phyloP scores from a whole-genome alignment of 2,329 filamentous ascomycete species.

The Pochonia chlamydosporia region DNA sequence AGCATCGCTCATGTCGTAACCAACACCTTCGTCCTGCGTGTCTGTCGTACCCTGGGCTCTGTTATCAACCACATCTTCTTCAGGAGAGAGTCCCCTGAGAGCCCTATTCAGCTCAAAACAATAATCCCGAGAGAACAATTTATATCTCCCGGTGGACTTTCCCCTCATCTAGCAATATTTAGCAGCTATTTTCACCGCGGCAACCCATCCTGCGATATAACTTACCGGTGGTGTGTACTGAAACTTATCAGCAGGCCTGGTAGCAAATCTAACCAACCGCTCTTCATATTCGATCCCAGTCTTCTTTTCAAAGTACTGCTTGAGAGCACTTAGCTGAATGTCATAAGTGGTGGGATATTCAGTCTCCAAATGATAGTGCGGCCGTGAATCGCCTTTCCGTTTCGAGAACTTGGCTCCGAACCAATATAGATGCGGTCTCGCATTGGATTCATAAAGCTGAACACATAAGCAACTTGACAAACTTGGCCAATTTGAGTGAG shows the following conservation, averaged over 20 bases:
- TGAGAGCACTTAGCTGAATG: constrained; percentile 45
- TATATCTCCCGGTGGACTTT: constrained; percentile 30
- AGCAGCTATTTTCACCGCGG: not conserved
- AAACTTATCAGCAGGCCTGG: constrained; percentile 27
- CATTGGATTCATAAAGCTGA: constrained; percentile 65
- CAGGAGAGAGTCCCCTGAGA: constrained; percentile 17
- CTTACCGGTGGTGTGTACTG: constrained; percentile 43
- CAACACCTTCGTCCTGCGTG: not conserved
- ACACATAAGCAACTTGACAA: not conserved
- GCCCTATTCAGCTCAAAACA: constrained; percentile 28
- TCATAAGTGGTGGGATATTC: constrained; percentile 31
- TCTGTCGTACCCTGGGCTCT: not conserved
- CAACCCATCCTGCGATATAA: not conserved
- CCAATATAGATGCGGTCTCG: constrained; percentile 54
- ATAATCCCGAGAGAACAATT: constrained; percentile 25
- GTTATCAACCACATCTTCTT: not conserved
- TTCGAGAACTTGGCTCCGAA: constrained; percentile 48
- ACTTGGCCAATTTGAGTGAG: not conserved
- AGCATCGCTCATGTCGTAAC: too few species aligned
- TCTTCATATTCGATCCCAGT: constrained; percentile 57
- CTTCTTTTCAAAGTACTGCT: constrained; percentile 50
- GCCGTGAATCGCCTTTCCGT: constrained; percentile 29
- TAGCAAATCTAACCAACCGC: constrained; percentile 32
- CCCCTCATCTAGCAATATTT: constrained; percentile 24
- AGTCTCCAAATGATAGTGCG: constrained; percentile 33